A percentile compares a stretch with the other conserved stretches of the same genome.
Evolutionary conservation across 164 flowering plant species (phyloP).

Genomic region (Vitis amurensis): DNA sequence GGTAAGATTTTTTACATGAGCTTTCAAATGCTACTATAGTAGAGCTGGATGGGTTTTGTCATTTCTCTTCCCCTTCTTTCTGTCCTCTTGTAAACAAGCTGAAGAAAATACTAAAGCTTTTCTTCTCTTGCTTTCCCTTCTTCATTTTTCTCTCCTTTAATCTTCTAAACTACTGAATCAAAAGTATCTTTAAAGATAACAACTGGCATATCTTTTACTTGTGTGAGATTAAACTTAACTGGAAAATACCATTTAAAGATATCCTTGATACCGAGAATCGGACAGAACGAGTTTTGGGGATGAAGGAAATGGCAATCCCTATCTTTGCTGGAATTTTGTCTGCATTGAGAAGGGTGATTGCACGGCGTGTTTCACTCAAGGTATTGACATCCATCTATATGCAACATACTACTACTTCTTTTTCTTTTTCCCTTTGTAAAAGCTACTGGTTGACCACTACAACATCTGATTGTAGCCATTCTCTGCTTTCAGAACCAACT

Average conservation of each 20-base stretch:
- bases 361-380: conserved; percentile 96
- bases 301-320: conserved; percentile 71
- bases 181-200: no score
- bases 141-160: no score
- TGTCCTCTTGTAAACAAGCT: not conserved
- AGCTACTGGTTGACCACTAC: not conserved
- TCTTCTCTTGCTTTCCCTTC: no score
- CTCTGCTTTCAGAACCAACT: conserved; percentile 75
- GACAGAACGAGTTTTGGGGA: conserved; percentile 49
- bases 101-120: no score
- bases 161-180: no score
- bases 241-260: conserved; percentile 64
- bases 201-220: not conserved
- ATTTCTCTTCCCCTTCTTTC: not conserved
- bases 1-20: no score
- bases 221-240: conserved; percentile 50
- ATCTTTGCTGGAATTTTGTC: conserved; percentile 91
- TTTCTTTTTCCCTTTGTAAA: not conserved
- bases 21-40: no score
- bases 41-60: not conserved
- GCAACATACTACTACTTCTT: conserved; percentile 1
- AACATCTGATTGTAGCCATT: conserved; percentile 14
- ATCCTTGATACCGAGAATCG: conserved; percentile 36
- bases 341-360: conserved; percentile 91
- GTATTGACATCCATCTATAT: conserved; percentile 29